A percentile compares a stretch with the other conserved stretches of the same genome.
Evolutionary conservation across 805 yeast species (phyloP).

Genomic region (Teunomyces pallodes): DNA sequence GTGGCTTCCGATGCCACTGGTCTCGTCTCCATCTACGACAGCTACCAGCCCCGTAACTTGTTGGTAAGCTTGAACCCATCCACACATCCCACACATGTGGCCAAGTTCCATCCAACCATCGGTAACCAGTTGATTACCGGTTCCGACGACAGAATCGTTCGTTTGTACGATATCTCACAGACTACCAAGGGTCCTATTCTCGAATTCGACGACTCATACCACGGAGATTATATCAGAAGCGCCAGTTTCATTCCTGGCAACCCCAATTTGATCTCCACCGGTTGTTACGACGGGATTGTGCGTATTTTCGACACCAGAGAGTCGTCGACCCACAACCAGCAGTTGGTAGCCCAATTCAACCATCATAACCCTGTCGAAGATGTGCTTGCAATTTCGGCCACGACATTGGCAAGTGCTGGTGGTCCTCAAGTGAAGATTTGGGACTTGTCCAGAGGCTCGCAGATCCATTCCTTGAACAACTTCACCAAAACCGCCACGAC

Average conservation of each 20-base stretch:
- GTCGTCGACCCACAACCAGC: conserved; percentile 21
- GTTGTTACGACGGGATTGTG: conserved; percentile 88
- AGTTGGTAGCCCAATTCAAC: conserved; percentile 61
- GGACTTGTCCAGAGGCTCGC: conserved; percentile 81
- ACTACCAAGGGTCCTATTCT: conserved; percentile 66
- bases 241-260: conserved; percentile 74
- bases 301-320: conserved; percentile 80
- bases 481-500: conserved; percentile 94
- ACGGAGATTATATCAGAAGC: conserved; percentile 84
- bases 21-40: conserved; percentile 84
- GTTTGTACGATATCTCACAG: conserved; percentile 85
- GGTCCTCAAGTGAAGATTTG: conserved; percentile 84
- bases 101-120: conserved; percentile 80
- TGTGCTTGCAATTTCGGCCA: conserved; percentile 67
- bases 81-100: conserved; percentile 86
- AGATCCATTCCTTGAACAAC: conserved; percentile 71
- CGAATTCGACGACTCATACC: conserved; percentile 59
- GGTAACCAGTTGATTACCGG: conserved; percentile 80
- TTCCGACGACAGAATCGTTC: conserved; percentile 83
- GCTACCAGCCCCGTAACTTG: conserved; percentile 72
- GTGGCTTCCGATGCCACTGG: conserved; percentile 97
- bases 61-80: conserved; percentile 81
- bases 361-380: conserved; percentile 84
- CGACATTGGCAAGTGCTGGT: conserved; percentile 76
- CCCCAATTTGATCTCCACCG: conserved; percentile 81